Percentiles rank a stretch among this genome's conserved stretches.
Conservation (phyloP, 306 rosid genomes). For the Arachis stenosperma region DNA sequence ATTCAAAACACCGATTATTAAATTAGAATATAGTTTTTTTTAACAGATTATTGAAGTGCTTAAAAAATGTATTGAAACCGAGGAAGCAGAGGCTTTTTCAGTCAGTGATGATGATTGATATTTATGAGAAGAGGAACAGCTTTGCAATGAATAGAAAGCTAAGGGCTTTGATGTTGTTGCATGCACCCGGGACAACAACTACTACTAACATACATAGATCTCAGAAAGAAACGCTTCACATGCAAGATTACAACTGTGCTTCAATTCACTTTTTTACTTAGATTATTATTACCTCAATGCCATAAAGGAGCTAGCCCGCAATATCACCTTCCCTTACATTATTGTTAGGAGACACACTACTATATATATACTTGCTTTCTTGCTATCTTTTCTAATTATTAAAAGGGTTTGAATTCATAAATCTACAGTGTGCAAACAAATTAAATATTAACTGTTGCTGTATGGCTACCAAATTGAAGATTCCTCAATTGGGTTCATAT, state of each 20-base stretch:
- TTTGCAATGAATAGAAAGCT: background rate
- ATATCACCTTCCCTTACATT: slow-evolving; percentile 13
- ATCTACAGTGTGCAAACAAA: background rate
- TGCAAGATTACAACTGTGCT: no score
- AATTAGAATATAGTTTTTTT: no score
- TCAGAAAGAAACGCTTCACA: no score
- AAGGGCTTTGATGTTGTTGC: no score
- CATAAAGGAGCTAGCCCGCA: slow-evolving; percentile 21
- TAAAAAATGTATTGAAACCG: no score
- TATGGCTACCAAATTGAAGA: background rate
- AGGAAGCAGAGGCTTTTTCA: background rate
- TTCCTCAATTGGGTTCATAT: no score
- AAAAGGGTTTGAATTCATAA: background rate
- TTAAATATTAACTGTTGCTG: no score
- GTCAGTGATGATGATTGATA: slow-evolving; percentile 24
- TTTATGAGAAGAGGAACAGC: slow-evolving; percentile 23
- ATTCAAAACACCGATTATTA: no score
- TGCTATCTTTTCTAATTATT: slow-evolving; percentile 12
- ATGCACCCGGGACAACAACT: no score
- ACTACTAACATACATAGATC: no score
- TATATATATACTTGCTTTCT: slow-evolving; percentile 12
- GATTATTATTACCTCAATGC: background rate
- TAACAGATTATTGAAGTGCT: no score
- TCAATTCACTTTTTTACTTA: no score
- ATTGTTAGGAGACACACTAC: background rate